phyloP scores from a whole-genome alignment of 2,329 filamentous ascomycete species.

The Monosporascus sp. region DNA sequence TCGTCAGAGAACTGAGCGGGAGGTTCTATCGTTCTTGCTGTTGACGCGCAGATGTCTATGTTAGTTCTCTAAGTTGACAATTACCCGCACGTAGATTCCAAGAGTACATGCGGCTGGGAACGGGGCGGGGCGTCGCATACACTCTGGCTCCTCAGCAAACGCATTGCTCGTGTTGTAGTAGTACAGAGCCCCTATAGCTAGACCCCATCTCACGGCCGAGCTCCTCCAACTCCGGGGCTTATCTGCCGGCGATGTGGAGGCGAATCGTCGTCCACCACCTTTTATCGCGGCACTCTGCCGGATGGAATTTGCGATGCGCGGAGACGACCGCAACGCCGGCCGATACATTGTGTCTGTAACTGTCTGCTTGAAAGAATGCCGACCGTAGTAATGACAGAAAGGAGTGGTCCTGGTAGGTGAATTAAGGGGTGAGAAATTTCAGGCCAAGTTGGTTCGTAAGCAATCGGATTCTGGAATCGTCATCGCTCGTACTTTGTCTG shows the following conservation, averaged over 20 bases:
- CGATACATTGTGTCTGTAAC: slow-evolving; percentile 43
- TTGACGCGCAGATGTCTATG: neutral
- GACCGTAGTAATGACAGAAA: neutral
- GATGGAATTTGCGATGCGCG: slow-evolving; percentile 38
- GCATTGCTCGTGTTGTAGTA: slow-evolving; percentile 88
- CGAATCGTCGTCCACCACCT: slow-evolving; percentile 42
- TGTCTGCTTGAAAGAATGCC: slow-evolving; percentile 1
- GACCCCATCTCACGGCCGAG: slow-evolving; percentile 64
- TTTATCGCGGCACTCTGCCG: slow-evolving; percentile 32
- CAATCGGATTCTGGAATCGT: neutral
- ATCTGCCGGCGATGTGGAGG: slow-evolving; percentile 51
- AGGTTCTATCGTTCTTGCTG: slow-evolving; percentile 30
- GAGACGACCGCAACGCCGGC: slow-evolving; percentile 43
- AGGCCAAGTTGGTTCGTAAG: slow-evolving; percentile 2
- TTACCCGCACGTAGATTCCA: neutral
- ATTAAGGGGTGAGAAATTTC: neutral
- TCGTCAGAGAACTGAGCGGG: slow-evolving; percentile 52
- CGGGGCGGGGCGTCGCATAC: slow-evolving; percentile 45
- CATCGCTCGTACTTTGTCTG: neutral
- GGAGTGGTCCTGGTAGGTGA: neutral
- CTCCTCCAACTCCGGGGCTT: slow-evolving; percentile 81
- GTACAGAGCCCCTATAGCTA: slow-evolving; percentile 75
- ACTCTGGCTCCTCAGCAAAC: slow-evolving; percentile 76
- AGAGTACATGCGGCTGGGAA: neutral
- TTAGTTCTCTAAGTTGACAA: no score